Base-by-base conservation (phyloP, 352 stramenopile species). In the Phytophthora megakarya region DNA sequence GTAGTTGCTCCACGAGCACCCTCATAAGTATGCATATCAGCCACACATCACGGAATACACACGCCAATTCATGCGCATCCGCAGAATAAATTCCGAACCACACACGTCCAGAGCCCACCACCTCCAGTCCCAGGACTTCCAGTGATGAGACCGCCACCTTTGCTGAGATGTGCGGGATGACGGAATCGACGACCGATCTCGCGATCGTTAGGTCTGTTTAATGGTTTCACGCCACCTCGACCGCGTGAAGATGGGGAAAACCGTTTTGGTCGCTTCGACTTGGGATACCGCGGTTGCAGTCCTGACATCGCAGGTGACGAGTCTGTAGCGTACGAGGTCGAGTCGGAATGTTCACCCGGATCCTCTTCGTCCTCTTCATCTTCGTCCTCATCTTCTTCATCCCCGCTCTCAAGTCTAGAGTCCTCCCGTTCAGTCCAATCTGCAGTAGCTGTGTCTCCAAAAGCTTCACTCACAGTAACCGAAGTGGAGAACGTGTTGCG, bases 401-500 rank as follows among this genome's bases (percentile, higher is more conserved):
- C 64, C 35, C 42, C 68, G 16, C 61, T 72, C 21, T 67, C 52
- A 8, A 52, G 12, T 50, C 42, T 51, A 12, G 51, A 72, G 11
- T 69, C 58, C 23, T 70, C 57, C 21, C 53, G 58, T 30, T 72
- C 63, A 0, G 57, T 72, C 51, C 56, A 69, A 46, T 70, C 63
- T 16, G 58, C 64, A 25, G 58, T 73, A 16, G 68, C 68, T 28
- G 68, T 83, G 16, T 83, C 78, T 0, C 82, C 80, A 58, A 93
- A 89, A 15, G 81, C 83, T 58, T 93, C 80, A 25, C 81, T 92
- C 5, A 93, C 83, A 5, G 85, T 93, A 30, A 93, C 83, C 1
- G 82, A 92, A 40, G 76, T 78, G 0, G 85, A 92, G 48, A 93
- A 93, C 9, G 85, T 89, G 48, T 93, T 92, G 37, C 85, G 77